These are phyloP conservation scores for Suhomyces maxii DNA, from an alignment of 1,139 yeast genomes.

Conservation along the genomic window DNA sequence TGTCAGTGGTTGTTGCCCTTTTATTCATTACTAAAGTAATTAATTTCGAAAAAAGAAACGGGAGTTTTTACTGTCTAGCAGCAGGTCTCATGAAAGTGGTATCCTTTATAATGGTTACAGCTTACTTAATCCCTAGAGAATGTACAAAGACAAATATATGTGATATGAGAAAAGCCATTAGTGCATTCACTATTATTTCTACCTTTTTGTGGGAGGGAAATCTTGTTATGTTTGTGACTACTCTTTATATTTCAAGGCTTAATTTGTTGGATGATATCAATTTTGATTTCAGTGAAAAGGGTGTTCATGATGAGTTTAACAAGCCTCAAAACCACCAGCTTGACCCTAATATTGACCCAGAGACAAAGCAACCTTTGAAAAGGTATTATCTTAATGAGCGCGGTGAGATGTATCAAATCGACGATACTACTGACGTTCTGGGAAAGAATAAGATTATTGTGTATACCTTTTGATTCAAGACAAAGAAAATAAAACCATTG, in stretches of 20 bases:
- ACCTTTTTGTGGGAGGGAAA: conserved; percentile 43
- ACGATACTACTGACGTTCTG: conserved; percentile 22
- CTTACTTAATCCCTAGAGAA: conserved; percentile 26
- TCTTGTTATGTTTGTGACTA: conserved; percentile 41
- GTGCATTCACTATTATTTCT: conserved; percentile 40
- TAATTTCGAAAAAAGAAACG: conserved; percentile 43
- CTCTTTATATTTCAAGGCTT: conserved; percentile 41
- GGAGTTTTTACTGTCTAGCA: conserved; percentile 42
- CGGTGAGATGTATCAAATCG: conserved; percentile 40
- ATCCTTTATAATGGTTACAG: conserved; percentile 32
- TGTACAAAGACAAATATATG: conserved; percentile 28
- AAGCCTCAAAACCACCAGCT: conserved; percentile 1
- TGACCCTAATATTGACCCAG: conserved; percentile 7
- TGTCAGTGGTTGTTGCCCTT: conserved; percentile 36
- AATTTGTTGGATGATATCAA: conserved; percentile 38
- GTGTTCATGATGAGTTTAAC: conserved; percentile 14
- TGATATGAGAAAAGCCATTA: conserved; percentile 35
- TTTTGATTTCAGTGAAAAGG: conserved; percentile 33
- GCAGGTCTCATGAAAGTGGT: conserved; percentile 36
- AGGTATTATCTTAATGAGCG: conserved; percentile 33
- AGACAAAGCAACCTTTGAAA: conserved; percentile 18
- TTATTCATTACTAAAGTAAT: conserved; percentile 37
- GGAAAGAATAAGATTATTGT: conserved; percentile 36
- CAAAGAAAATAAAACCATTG: conserved; percentile 12
- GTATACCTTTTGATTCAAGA: conserved; percentile 23